phyloP scores from a whole-genome alignment of 2,329 filamentous ascomycete genomes.

The Calonectria montana region DNA sequence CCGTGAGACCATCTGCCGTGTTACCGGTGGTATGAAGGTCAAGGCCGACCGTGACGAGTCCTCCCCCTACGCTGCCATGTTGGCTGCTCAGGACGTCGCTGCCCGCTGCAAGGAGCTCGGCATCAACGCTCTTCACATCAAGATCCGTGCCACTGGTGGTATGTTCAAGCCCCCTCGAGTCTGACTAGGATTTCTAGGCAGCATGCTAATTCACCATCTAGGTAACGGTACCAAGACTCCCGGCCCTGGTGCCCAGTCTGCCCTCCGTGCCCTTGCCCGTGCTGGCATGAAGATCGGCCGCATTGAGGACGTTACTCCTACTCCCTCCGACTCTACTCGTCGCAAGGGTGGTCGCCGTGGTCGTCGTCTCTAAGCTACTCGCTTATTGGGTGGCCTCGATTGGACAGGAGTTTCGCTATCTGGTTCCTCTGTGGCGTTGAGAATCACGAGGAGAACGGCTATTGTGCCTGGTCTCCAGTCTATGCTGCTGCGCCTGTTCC shows the following conservation, averaged over 20 bases:
- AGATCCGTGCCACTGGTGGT: conserved; percentile 99
- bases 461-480: conserved; percentile 72
- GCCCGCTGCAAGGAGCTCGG: conserved; percentile 80
- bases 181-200: neutral
- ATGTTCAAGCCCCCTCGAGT: conserved; percentile 49
- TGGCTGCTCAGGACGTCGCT: conserved; percentile 99
- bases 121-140: conserved; percentile 97
- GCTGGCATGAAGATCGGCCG: conserved; percentile 99
- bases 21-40: conserved; percentile 99
- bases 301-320: conserved; percentile 99
- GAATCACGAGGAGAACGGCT: conserved; percentile 80
- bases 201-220: conserved; percentile 46
- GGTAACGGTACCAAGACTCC: conserved; percentile 99
- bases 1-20: conserved; percentile 99
- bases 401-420: conserved; percentile 55
- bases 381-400: conserved; percentile 43
- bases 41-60: conserved; percentile 99
- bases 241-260: conserved; percentile 98
- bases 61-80: conserved; percentile 99
- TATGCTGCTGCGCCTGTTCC: conserved; percentile 58
- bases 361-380: conserved; percentile 90
- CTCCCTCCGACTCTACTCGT: conserved; percentile 98
- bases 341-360: conserved; percentile 99
- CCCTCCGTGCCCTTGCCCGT: conserved; percentile 97
- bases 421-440: conserved; percentile 72